Evolutionary conservation across 192 early-diverging fungal genomes (phyloP).

Genomic region (Piromyces sp.): DNA sequence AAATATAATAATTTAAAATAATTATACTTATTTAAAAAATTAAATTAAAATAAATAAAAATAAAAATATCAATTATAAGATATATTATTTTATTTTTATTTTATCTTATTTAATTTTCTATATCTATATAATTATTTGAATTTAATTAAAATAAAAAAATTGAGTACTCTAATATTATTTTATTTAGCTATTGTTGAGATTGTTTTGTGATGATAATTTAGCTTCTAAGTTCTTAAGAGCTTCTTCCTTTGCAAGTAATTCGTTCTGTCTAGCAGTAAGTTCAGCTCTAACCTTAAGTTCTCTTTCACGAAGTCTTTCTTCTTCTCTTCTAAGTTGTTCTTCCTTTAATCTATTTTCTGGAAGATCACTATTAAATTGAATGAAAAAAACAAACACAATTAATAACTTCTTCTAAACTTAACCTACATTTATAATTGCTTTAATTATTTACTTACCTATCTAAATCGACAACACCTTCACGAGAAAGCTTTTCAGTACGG

Average conservation of each 20-base stretch:
- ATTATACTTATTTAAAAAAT: too few relatives aligned
- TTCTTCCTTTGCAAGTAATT: background rate
- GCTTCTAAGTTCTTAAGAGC: background rate
- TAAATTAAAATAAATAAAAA: too few relatives aligned
- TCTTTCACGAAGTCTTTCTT: background rate
- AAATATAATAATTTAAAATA: too few relatives aligned
- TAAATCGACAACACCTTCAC: slow-evolving; percentile 5
- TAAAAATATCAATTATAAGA: too few relatives aligned
- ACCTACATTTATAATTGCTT: too few relatives aligned
- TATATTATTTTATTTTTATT: too few relatives aligned
- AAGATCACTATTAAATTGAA: background rate
- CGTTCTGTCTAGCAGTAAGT: background rate
- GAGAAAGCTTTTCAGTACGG: slow-evolving; percentile 31
- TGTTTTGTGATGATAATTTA: background rate
- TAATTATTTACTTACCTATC: background rate
- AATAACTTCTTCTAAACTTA: too few relatives aligned
- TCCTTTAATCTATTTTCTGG: background rate
- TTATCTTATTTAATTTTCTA: too few relatives aligned
- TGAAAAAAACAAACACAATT: too few relatives aligned
- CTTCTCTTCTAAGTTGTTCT: background rate
- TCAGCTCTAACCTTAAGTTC: background rate
- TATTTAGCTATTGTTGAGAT: background rate
- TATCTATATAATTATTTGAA: too few relatives aligned
- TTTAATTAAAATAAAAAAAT: too few relatives aligned
- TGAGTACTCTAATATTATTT: background rate